Percentiles rank a stretch among this genome's conserved stretches.
These are phyloP conservation scores for Phytophthora lateralis DNA, from an alignment of 352 stramenopile genomes.

Conservation along the genomic window DNA sequence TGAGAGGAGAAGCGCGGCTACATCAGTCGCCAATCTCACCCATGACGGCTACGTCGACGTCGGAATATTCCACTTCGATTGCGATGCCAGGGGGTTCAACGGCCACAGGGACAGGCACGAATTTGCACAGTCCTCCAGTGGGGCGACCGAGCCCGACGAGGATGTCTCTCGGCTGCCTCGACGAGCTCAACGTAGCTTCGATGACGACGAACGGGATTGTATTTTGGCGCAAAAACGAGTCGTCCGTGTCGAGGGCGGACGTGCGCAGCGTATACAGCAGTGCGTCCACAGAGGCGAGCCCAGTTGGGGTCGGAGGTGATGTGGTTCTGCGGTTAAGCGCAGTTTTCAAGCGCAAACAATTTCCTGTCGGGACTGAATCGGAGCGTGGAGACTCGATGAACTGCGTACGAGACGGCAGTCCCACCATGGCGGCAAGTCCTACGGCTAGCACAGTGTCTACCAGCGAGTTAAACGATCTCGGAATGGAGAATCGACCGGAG, in stretches of 20 bases:
- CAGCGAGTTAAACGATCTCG: conserved; percentile 33
- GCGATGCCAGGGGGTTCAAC: neutral
- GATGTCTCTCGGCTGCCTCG: conserved; percentile 54
- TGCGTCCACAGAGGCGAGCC: conserved; percentile 42
- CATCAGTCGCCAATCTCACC: conserved; percentile 33
- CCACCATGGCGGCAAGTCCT: conserved; percentile 20
- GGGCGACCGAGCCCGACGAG: conserved; percentile 23
- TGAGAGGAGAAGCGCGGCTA: conserved; percentile 10
- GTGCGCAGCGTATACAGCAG: conserved; percentile 45
- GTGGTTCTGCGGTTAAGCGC: conserved; percentile 54
- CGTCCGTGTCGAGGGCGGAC: conserved; percentile 40
- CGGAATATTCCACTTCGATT: conserved; percentile 27
- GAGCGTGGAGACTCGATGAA: conserved; percentile 33
- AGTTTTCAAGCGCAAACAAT: conserved; percentile 49
- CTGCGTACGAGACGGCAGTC: conserved; percentile 31
- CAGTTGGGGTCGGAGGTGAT: conserved; percentile 63
- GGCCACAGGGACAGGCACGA: conserved; percentile 4
- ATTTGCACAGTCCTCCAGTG: conserved; percentile 15
- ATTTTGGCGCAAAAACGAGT: conserved; percentile 67
- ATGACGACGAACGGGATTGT: conserved; percentile 68
- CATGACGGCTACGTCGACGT: conserved; percentile 26
- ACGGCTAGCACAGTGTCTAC: conserved; percentile 30
- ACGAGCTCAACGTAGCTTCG: conserved; percentile 65
- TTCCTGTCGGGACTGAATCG: neutral
- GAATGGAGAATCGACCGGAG: conserved; percentile 26